Conservation (phyloP, 176 grass and related monocot genomes). For the Themeda triandra region DNA sequence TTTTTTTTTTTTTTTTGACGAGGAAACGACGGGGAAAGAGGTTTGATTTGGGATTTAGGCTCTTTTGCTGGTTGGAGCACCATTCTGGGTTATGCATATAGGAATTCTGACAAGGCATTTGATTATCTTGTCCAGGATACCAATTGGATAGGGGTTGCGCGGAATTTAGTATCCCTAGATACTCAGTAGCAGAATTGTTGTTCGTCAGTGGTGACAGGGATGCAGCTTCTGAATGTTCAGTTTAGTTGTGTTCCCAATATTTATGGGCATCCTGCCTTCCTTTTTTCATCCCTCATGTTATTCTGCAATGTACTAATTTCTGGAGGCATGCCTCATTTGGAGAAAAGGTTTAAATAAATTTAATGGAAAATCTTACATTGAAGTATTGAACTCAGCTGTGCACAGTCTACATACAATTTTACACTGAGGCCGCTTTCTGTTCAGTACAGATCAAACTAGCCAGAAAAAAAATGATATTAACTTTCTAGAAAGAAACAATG, state of each 20-base stretch:
- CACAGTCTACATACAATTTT: neutral
- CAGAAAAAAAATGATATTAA: neutral
- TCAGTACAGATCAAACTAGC: neutral
- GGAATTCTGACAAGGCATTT: neutral
- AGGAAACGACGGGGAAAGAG: neutral
- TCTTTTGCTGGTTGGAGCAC: neutral
- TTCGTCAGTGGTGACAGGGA: neutral
- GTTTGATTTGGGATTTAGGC: neutral
- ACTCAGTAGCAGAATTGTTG: neutral
- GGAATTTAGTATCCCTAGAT: neutral
- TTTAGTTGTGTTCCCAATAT: neutral
- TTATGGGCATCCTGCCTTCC: no score
- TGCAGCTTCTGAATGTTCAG: neutral
- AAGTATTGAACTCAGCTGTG: slow-evolving; percentile 3
- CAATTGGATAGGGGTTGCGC: no score
- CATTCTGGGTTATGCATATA: neutral
- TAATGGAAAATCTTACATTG: neutral
- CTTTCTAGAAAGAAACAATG: neutral
- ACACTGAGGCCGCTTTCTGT: neutral
- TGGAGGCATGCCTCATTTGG: neutral
- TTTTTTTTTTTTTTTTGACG: no score
- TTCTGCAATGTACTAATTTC: neutral
- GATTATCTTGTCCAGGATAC: neutral
- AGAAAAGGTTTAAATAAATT: neutral
- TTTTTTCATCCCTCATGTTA: no score